These are phyloP conservation scores for Pleurotus cornucopiae DNA, from an alignment of 768 basidiomycete species.

Conservation along the genomic window DNA sequence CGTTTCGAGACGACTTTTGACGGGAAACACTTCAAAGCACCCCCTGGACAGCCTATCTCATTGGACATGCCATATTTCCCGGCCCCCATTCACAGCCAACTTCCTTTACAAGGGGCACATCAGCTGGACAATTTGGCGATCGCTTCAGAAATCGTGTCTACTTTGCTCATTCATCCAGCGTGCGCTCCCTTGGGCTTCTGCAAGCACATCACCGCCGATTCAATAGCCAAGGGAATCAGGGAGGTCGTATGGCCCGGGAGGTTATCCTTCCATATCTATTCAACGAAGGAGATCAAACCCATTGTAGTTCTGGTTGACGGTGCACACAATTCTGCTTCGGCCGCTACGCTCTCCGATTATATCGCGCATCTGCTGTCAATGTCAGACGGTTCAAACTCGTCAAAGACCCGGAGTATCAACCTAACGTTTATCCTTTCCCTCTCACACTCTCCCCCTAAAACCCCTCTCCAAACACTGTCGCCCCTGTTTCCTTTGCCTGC, in stretches of 20 bases:
- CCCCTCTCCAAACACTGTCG: conserved; percentile 62
- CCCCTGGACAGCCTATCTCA: conserved; percentile 38
- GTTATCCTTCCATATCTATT: conserved; percentile 57
- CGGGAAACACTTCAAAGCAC: conserved; percentile 24
- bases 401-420: conserved; percentile 19
- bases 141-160: conserved; percentile 58
- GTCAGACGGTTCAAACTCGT: background rate
- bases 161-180: conserved; percentile 40
- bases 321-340: conserved; percentile 87
- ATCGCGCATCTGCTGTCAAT: conserved; percentile 35
- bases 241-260: conserved; percentile 76
- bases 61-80: conserved; percentile 40
- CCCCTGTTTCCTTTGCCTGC: conserved; percentile 52
- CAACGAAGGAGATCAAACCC: conserved; percentile 8
- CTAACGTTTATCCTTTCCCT: conserved; percentile 76
- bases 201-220: conserved; percentile 39
- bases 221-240: conserved; percentile 55
- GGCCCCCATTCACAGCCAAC: conserved; percentile 37
- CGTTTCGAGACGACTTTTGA: conserved; percentile 24
- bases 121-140: conserved; percentile 82
- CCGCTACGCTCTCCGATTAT: conserved; percentile 63
- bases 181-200: conserved; percentile 20
- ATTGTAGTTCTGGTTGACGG: conserved; percentile 77
- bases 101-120: conserved; percentile 77
- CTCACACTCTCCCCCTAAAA: conserved; percentile 86